Evolutionary conservation across 2,329 filamentous ascomycete genomes (phyloP).

Genomic region (Cladosporium sp.): DNA sequence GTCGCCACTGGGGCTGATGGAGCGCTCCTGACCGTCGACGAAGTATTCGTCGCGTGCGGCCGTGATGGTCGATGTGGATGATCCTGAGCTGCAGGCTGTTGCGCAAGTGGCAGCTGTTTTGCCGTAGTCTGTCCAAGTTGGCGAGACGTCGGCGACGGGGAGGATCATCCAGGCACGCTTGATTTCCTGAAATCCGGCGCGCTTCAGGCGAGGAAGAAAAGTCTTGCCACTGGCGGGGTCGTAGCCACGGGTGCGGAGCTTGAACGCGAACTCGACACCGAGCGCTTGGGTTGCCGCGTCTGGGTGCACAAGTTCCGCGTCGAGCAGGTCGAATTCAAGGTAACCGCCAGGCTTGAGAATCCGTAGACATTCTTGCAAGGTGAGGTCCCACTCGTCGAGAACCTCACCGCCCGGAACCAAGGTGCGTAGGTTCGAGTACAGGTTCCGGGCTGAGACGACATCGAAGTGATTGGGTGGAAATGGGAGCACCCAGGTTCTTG

Average conservation of each 20-base stretch:
- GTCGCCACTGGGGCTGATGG: slow-evolving; percentile 32
- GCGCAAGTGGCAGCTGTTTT: slow-evolving; percentile 16
- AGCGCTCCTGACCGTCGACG: slow-evolving; percentile 26
- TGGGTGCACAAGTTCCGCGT: slow-evolving; percentile 83
- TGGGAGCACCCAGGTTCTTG: slow-evolving; percentile 73
- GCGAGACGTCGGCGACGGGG: slow-evolving; percentile 60
- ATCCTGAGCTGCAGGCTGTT: not conserved
- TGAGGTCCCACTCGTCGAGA: slow-evolving; percentile 79
- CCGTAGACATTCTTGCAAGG: slow-evolving; percentile 80
- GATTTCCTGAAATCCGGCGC: slow-evolving; percentile 72
- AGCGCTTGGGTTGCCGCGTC: slow-evolving; percentile 76
- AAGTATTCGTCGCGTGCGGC: slow-evolving; percentile 9
- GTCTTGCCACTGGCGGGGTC: slow-evolving; percentile 78
- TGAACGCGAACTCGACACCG: slow-evolving; percentile 87
- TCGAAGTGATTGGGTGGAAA: slow-evolving; percentile 87
- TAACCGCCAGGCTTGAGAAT: slow-evolving; percentile 91
- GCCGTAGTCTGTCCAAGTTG: slow-evolving; percentile 34
- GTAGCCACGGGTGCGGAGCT: slow-evolving; percentile 83
- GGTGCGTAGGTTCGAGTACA: slow-evolving; percentile 77
- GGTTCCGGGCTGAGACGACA: slow-evolving; percentile 80
- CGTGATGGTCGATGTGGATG: slow-evolving; percentile 4
- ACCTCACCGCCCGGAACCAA: slow-evolving; percentile 48
- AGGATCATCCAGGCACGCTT: slow-evolving; percentile 86
- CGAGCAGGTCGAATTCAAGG: slow-evolving; percentile 84
- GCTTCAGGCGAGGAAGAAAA: slow-evolving; percentile 70